A percentile compares a stretch with the other conserved stretches of the same genome.
Evolutionary conservation across 352 stramenopile genomes (phyloP).

Genomic region (Globisporangium orthogonon): DNA sequence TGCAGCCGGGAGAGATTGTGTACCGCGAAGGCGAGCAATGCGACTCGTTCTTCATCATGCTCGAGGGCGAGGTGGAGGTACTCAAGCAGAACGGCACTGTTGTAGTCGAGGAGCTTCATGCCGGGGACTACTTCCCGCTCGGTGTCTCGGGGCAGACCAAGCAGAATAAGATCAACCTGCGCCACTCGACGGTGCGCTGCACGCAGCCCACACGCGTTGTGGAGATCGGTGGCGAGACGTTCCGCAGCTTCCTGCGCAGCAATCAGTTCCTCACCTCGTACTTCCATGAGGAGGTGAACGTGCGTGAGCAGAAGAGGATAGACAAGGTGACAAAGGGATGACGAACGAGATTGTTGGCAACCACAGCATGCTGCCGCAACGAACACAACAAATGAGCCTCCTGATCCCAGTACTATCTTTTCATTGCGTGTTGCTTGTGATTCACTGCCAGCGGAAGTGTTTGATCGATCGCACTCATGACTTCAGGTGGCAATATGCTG

Average conservation of each 20-base stretch:
- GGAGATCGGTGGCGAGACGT: conserved; percentile 76
- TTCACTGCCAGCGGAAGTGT: conserved; percentile 18
- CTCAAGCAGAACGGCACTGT: conserved; percentile 58
- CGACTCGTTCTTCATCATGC: conserved; percentile 77
- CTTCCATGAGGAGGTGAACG: conserved; percentile 67
- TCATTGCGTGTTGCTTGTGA: neutral
- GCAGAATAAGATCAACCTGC: conserved; percentile 59
- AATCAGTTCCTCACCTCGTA: conserved; percentile 81
- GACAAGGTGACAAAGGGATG: conserved; percentile 33
- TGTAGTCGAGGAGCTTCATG: conserved; percentile 63
- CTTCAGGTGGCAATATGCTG: conserved; percentile 34
- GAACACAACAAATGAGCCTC: neutral
- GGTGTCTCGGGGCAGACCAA: conserved; percentile 64
- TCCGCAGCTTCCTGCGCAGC: conserved; percentile 79
- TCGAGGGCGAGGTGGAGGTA: conserved; percentile 68
- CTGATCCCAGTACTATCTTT: neutral
- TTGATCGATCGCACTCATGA: conserved; percentile 30
- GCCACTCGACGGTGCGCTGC: conserved; percentile 68
- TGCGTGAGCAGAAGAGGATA: conserved; percentile 49
- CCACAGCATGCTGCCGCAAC: neutral
- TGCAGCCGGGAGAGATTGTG: conserved; percentile 56
- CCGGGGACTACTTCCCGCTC: conserved; percentile 77
- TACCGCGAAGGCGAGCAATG: conserved; percentile 73
- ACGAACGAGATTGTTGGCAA: neutral
- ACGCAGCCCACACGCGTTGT: conserved; percentile 62